Conservation (phyloP, 2,329 filamentous ascomycete genomes). For the Emergomyces orientalis region DNA sequence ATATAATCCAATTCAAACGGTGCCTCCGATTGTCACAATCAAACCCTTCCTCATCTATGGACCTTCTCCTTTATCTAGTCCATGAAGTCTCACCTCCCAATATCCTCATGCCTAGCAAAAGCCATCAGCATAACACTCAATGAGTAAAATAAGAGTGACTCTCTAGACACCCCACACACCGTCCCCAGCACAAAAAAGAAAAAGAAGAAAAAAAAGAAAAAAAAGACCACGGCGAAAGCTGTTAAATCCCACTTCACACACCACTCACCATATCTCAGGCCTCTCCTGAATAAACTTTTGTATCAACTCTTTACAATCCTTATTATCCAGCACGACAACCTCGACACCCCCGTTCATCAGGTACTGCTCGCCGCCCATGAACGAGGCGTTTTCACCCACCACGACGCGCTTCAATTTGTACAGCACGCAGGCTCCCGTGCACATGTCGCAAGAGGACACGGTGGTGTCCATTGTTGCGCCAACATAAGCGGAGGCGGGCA, state of each 20-base stretch:
- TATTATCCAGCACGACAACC: constrained; percentile 59
- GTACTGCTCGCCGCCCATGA: constrained; percentile 63
- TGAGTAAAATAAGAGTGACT: not conserved
- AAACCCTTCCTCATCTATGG: not conserved
- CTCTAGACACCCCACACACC: not conserved
- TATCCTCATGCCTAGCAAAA: constrained; percentile 48
- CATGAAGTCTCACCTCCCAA: constrained; percentile 38
- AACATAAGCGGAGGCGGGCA: constrained; percentile 58
- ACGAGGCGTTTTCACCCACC: constrained; percentile 68
- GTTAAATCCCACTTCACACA: not conserved
- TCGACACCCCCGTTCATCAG: constrained; percentile 59
- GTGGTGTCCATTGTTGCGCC: constrained; percentile 78
- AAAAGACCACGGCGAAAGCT: no score
- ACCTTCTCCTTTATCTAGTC: not conserved
- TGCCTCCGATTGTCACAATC: not conserved
- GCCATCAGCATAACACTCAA: constrained; percentile 9
- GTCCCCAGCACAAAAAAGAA: not conserved
- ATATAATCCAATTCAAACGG: not conserved
- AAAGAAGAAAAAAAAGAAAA: constrained; percentile 6
- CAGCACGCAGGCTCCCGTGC: constrained; percentile 65
- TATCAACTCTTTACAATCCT: constrained; percentile 60
- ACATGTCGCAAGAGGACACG: constrained; percentile 72
- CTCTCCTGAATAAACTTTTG: constrained; percentile 61
- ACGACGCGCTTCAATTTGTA: constrained; percentile 68
- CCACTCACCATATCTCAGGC: constrained; percentile 58